phyloP scores from a whole-genome alignment of 129 eudicot species.

The Oenanthe sinensis region DNA sequence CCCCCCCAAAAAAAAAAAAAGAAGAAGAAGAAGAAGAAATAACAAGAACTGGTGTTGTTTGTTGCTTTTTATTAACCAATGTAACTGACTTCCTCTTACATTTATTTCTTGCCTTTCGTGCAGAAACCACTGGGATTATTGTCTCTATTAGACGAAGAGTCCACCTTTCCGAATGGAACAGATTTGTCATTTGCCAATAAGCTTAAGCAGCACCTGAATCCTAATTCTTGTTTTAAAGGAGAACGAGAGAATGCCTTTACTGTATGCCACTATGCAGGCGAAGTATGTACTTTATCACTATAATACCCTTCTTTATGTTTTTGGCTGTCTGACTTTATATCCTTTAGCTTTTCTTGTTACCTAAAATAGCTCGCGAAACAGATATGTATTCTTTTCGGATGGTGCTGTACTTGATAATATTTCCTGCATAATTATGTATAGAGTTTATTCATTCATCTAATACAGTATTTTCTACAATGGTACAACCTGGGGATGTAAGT shows the following conservation, averaged over 20 bases:
- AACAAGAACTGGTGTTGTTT: too few relatives aligned
- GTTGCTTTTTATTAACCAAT: too few relatives aligned
- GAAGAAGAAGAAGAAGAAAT: too few relatives aligned
- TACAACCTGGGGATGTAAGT: not conserved
- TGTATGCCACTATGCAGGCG: constrained; percentile 88
- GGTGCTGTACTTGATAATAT: not conserved
- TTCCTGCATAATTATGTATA: not conserved
- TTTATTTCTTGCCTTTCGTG: constrained; percentile 10
- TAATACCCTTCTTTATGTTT: not conserved
- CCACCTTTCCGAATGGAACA: constrained; percentile 82
- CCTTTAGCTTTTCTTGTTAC: not conserved
- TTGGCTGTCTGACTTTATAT: not conserved
- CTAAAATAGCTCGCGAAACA: not conserved
- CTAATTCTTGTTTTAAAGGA: constrained; percentile 64
- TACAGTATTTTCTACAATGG: too few relatives aligned
- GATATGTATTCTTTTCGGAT: not conserved
- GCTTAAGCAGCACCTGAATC: constrained; percentile 61
- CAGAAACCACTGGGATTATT: constrained; percentile 90
- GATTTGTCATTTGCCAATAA: constrained; percentile 72
- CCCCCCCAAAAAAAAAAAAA: too few relatives aligned
- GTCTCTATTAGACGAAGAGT: constrained; percentile 77
- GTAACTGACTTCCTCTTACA: not conserved
- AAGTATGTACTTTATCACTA: constrained; percentile 39
- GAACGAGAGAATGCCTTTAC: constrained; percentile 74
- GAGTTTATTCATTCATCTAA: not conserved